These are phyloP conservation scores for Henckelia pumila DNA, from an alignment of 257 asterid species.

Conservation along the genomic window DNA sequence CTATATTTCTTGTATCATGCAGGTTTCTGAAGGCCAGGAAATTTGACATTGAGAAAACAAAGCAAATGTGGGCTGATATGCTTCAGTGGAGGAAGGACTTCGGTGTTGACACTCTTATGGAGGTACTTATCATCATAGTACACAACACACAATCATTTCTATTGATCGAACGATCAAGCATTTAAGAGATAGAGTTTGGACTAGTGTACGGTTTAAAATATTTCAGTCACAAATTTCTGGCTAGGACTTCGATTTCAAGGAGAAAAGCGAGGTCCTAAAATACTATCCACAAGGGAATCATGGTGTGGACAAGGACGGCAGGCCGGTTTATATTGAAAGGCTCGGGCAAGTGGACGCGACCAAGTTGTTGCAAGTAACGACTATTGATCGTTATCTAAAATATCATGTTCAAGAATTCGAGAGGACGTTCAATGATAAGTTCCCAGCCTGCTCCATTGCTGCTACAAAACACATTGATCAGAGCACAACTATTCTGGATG, in stretches of 20 bases:
- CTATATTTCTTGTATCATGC: conserved; percentile 15
- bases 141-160: neutral
- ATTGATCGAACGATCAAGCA: neutral
- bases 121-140: conserved; percentile 40
- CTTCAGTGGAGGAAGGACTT: conserved; percentile 96
- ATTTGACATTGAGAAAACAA: conserved; percentile 81
- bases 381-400: conserved; percentile 77
- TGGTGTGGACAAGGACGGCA: conserved; percentile 87
- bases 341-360: conserved; percentile 79
- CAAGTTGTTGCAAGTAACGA: conserved; percentile 83
- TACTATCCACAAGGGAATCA: conserved; percentile 98
- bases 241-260: conserved; percentile 79
- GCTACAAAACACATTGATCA: conserved; percentile 84
- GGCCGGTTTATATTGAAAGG: conserved; percentile 85
- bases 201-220: neutral
- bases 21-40: conserved; percentile 95
- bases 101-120: conserved; percentile 70
- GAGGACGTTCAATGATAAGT: conserved; percentile 76
- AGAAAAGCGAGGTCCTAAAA: conserved; percentile 76
- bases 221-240: neutral
- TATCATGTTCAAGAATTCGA: conserved; percentile 94
- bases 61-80: conserved; percentile 99
- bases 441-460: conserved; percentile 93
- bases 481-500: conserved; percentile 96
- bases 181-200: neutral